Conservation (phyloP, 345 rosid genomes). For the Garcia nutans region DNA sequence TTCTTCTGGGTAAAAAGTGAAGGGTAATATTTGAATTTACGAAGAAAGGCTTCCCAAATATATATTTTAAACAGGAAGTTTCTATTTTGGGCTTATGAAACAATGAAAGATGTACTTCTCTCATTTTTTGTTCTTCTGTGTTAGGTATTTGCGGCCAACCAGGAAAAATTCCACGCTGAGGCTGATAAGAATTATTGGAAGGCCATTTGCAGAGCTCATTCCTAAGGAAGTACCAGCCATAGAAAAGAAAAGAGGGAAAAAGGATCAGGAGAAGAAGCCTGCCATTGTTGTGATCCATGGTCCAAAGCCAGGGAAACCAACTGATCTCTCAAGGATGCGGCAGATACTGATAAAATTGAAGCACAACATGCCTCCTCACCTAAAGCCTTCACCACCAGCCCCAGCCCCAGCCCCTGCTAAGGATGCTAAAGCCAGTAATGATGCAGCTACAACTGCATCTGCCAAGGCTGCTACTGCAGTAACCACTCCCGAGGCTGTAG, state of each 20-base stretch:
- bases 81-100: not conserved
- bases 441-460: constrained; percentile 19
- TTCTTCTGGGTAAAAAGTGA: not conserved
- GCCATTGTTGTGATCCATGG: constrained; percentile 55
- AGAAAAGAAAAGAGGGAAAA: constrained; percentile 65
- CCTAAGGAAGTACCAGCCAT: constrained; percentile 74
- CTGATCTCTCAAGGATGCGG: constrained; percentile 76
- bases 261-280: constrained; percentile 66
- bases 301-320: constrained; percentile 79
- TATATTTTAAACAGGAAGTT: not conserved
- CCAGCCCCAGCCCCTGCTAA: constrained; percentile 31
- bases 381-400: constrained; percentile 46
- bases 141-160: constrained; percentile 50
- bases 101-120: not conserved
- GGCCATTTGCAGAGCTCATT: constrained; percentile 71
- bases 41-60: not conserved
- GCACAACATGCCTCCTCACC: constrained; percentile 65
- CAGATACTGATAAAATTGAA: constrained; percentile 66
- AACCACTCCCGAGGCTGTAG: constrained; percentile 40
- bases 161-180: constrained; percentile 61
- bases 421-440: constrained; percentile 31
- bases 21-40: not conserved
- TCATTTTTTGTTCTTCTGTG: constrained; percentile 14
- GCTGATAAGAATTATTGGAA: constrained; percentile 77
- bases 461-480: constrained; percentile 23